Evolutionary conservation across 371 early-diverging fungal species (phyloP), one percentile per base, ranked within the genome.

Genomic region (Mortierella sp.): DNA sequence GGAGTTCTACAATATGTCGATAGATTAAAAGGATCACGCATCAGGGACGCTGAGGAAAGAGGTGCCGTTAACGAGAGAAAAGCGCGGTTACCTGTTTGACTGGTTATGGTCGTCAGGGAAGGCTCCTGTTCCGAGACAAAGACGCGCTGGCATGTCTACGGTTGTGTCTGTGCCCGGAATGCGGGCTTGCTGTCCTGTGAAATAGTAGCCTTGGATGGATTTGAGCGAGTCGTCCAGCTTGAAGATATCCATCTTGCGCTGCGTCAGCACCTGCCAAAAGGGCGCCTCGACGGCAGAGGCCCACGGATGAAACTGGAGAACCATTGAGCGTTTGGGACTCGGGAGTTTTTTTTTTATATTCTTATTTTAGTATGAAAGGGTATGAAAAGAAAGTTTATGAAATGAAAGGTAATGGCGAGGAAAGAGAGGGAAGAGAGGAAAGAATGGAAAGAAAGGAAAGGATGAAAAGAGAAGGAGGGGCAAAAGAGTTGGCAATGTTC

Each of bases 221-320:
- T 85, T 74, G 24, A 86, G 78, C 2, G 87, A 86, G 57, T 95
- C 92, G 75, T 94, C 94, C 28, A 97, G 89, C 65, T 89, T 89
- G 67, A 93, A 89, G 32, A 90, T 78, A 76, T 97, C 91, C 63
- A 97, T 89, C 85, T 97, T 97, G 64, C 89, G 90, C n/a, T 87
- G 84, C 0, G 92, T 89, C 8, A 97, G 86, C 7, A 90, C 81
- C 68, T 95, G 93, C 98, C 98, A 97, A 77, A 97, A 97, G 41
- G 95, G 88, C 4, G 96, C 92, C 72, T 96, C 96, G 1, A 97
- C 95, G 15, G 94, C 92, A 38, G 95, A 95, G 33, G 85, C 83
- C 78, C 96, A 94, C 8, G 94, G 90, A 61, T 93, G 91, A 78
- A 96, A 97, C 82, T 94, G 96, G 13, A 97, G 86, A 36, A 93